Percentiles rank a stretch among this genome's conserved stretches.
Conservation (phyloP, 306 rosid genomes). For the Sicyos baderoa region DNA sequence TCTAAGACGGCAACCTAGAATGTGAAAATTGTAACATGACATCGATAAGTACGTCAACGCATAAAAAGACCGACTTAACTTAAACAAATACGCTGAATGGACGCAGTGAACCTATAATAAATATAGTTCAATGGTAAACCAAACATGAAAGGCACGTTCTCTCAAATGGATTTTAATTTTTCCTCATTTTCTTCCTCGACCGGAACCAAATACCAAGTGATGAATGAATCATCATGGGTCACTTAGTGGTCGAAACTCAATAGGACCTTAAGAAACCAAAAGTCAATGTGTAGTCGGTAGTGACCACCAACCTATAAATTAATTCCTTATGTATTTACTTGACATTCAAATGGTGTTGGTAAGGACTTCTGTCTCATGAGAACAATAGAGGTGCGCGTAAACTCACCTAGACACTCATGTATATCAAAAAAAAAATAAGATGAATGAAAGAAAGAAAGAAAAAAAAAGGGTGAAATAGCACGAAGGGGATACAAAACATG, state of each 20-base stretch:
- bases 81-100: neutral
- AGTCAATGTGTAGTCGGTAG: no score
- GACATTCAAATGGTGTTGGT: no score
- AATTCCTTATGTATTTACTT: no score
- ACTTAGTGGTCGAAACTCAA: no score
- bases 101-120: neutral
- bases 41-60: neutral
- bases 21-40: neutral
- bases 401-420: no score
- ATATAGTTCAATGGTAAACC: neutral
- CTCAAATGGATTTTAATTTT: neutral
- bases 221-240: neutral
- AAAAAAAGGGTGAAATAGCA: neutral
- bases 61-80: neutral
- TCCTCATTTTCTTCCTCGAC: neutral
- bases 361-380: no score
- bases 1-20: slow-evolving; percentile 29
- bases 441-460: neutral
- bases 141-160: neutral
- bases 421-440: neutral
- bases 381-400: no score
- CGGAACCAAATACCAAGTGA: neutral
- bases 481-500: neutral
- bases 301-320: no score
- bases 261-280: no score